Conservation (phyloP, 208 protist genomes). For the Leishmania gerbilli region DNA sequence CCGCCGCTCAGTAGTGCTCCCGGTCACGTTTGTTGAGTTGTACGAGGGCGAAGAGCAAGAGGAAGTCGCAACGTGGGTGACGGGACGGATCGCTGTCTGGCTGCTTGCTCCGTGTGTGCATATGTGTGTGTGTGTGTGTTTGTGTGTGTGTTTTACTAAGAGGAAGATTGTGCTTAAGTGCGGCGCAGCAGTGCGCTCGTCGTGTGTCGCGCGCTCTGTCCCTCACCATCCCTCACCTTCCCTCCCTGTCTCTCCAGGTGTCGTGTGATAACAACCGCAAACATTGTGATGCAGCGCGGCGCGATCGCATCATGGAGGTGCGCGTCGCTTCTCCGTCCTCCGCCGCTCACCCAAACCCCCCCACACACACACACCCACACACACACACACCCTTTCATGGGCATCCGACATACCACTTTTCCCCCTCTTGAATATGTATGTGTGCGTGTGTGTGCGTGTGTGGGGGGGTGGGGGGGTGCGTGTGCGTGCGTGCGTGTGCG, state of each 20-base stretch:
- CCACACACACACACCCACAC: neutral
- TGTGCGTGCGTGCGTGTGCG: neutral
- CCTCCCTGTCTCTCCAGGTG: neutral
- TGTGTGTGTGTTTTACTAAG: neutral
- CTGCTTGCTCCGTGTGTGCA: neutral
- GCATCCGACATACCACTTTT: neutral
- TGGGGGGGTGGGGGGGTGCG: too few relatives aligned
- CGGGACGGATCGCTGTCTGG: too few relatives aligned
- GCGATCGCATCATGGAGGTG: neutral
- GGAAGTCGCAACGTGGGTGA: neutral
- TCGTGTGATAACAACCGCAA: neutral
- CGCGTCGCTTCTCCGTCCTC: neutral
- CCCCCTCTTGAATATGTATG: neutral
- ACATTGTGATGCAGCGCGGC: neutral
- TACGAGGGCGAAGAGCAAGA: neutral
- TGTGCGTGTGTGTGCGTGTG: neutral
- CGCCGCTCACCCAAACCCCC: slow-evolving; percentile 5
- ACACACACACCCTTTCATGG: neutral
- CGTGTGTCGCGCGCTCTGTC: neutral
- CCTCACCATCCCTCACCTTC: neutral
- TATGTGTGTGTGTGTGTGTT: neutral
- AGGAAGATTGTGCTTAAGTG: neutral
- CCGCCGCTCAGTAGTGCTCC: neutral
- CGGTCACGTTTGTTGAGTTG: neutral
- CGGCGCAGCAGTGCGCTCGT: neutral